Percentiles rank a stretch among this genome's conserved stretches.
Conservation (phyloP, 257 asterid species). For the Plantago ovata region DNA sequence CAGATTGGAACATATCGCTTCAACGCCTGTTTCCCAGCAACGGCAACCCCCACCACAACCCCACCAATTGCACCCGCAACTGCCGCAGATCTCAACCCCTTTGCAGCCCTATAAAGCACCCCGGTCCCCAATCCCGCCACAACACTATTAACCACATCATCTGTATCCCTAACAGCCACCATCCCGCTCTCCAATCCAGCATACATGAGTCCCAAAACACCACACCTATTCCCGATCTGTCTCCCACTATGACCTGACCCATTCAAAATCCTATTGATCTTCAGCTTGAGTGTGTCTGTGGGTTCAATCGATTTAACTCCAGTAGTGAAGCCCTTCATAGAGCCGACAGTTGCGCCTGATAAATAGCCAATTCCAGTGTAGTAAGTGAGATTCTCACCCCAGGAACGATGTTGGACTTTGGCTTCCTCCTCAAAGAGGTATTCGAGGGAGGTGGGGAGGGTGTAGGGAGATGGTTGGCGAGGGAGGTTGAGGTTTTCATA, state of each 20-base stretch:
- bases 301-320: slow-evolving; percentile 70
- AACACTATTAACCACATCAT: slow-evolving; percentile 60
- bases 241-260: slow-evolving; percentile 83
- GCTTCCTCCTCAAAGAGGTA: slow-evolving; percentile 84
- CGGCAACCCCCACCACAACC: slow-evolving; percentile 49
- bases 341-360: slow-evolving; percentile 68
- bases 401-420: slow-evolving; percentile 71
- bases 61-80: slow-evolving; percentile 80
- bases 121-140: slow-evolving; percentile 73
- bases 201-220: slow-evolving; percentile 70
- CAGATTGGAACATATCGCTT: slow-evolving; percentile 58
- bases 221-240: slow-evolving; percentile 71
- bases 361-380: slow-evolving; percentile 85
- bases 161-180: slow-evolving; percentile 60
- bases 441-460: slow-evolving; percentile 80
- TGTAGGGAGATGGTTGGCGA: slow-evolving; percentile 45
- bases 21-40: slow-evolving; percentile 54
- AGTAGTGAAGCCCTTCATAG: slow-evolving; percentile 52
- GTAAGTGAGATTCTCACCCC: slow-evolving; percentile 92
- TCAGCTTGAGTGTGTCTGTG: slow-evolving; percentile 70
- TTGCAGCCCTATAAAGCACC: slow-evolving; percentile 56
- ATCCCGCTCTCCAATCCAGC: slow-evolving; percentile 91
- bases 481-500: slow-evolving; percentile 54
- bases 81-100: slow-evolving; percentile 69
- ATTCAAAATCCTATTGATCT: slow-evolving; percentile 67